These are phyloP conservation scores for Globisporangium rhizosaccharum DNA, from an alignment of 352 stramenopile species.

Conservation along the genomic window DNA sequence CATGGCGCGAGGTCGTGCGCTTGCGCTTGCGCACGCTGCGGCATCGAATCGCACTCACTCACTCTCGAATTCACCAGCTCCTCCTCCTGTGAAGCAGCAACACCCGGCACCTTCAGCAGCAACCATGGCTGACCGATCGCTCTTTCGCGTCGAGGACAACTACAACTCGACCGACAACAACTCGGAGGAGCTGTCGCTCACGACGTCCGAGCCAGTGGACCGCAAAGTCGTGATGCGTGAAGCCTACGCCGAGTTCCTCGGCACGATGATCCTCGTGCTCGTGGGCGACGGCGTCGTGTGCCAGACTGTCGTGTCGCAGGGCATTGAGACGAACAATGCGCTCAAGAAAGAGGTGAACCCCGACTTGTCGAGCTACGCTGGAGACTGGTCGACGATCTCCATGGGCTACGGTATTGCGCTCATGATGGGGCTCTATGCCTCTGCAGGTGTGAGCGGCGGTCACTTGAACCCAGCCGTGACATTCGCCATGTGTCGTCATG, in stretches of 20 bases:
- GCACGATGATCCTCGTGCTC: slow-evolving; percentile 57
- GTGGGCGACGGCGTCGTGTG: slow-evolving; percentile 49
- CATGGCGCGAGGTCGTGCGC: no score
- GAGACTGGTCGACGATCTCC: slow-evolving; percentile 67
- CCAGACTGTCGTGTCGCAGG: slow-evolving; percentile 58
- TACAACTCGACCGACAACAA: slow-evolving; percentile 14
- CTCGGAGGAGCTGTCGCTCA: slow-evolving; percentile 46
- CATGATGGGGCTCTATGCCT: slow-evolving; percentile 66
- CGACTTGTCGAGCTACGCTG: slow-evolving; percentile 45
- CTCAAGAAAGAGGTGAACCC: slow-evolving; percentile 40
- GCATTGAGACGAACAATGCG: slow-evolving; percentile 47
- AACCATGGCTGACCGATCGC: slow-evolving; percentile 23
- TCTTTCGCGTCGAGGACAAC: slow-evolving; percentile 27
- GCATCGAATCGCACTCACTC: no score
- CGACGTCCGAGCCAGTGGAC: slow-evolving; percentile 35
- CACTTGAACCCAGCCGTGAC: slow-evolving; percentile 71
- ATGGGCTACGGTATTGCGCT: slow-evolving; percentile 66
- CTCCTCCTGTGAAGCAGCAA: no score
- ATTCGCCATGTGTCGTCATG: slow-evolving; percentile 59
- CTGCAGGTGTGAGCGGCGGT: slow-evolving; percentile 55
- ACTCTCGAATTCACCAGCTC: no score
- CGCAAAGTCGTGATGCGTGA: slow-evolving; percentile 21
- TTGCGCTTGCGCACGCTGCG: no score
- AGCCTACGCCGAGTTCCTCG: slow-evolving; percentile 44
- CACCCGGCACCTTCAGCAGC: neutral